phyloP scores from a whole-genome alignment of 164 flowering plant genomes.

The Vitis amurensis region DNA sequence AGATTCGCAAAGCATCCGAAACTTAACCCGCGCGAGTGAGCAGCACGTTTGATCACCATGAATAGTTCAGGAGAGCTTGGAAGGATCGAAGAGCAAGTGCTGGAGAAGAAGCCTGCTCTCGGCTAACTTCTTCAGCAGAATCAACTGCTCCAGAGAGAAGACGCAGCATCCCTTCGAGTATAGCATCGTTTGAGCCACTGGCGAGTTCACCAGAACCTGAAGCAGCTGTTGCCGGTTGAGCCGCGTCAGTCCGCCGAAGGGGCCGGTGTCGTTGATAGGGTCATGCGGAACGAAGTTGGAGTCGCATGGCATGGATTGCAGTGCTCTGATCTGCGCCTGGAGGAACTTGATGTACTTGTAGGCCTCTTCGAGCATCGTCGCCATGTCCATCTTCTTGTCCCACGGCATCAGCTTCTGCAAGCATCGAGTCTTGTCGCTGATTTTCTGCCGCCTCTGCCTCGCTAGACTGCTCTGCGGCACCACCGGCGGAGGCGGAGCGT shows the following conservation, averaged over 20 bases:
- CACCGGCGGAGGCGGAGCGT: background rate
- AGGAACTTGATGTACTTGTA: slow-evolving; percentile 70
- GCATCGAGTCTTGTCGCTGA: slow-evolving; percentile 46
- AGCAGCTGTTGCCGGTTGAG: slow-evolving; percentile 61
- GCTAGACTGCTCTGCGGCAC: slow-evolving; percentile 20
- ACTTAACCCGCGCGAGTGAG: too few species aligned
- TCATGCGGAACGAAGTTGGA: slow-evolving; percentile 2
- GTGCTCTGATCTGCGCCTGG: slow-evolving; percentile 57
- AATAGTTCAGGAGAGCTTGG: background rate
- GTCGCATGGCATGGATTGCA: slow-evolving; percentile 59
- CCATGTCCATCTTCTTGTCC: slow-evolving; percentile 59
- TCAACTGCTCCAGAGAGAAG: slow-evolving; percentile 55
- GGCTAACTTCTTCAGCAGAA: slow-evolving; percentile 21
- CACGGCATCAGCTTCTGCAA: slow-evolving; percentile 67
- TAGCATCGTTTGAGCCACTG: slow-evolving; percentile 48
- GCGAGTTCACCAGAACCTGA: slow-evolving; percentile 60
- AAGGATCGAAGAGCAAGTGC: slow-evolving; percentile 11
- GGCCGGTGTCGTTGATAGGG: background rate
- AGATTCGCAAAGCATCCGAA: too few species aligned
- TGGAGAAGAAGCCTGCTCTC: slow-evolving; percentile 14
- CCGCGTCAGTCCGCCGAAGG: slow-evolving; percentile 29
- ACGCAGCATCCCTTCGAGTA: slow-evolving; percentile 49
- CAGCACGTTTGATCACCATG: background rate
- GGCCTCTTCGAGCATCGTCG: slow-evolving; percentile 68
- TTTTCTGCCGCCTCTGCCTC: slow-evolving; percentile 31